Conservation (phyloP, 257 asterid genomes). For the Agastache rugosa region DNA sequence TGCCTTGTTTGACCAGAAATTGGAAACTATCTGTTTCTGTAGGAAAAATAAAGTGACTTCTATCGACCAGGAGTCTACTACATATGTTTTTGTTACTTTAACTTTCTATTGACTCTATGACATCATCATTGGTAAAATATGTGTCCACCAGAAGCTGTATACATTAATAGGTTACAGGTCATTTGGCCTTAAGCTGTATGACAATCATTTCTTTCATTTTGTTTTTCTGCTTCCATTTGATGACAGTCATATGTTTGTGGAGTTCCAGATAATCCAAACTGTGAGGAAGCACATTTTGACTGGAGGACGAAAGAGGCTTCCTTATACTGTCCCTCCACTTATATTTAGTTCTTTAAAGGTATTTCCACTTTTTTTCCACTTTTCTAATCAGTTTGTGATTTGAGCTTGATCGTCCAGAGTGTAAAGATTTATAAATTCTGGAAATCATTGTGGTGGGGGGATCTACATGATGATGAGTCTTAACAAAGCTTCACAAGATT, state of each 20-base stretch:
- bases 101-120: neutral
- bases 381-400: slow-evolving; percentile 23
- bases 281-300: slow-evolving; percentile 87
- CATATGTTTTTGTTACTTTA: neutral
- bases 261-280: slow-evolving; percentile 69
- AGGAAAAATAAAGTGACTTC: slow-evolving; percentile 20
- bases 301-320: slow-evolving; percentile 95
- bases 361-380: slow-evolving; percentile 35
- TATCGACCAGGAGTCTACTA: too few relatives aligned
- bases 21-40: neutral
- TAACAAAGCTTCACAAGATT: neutral
- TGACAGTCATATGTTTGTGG: slow-evolving; percentile 37
- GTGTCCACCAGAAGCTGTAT: slow-evolving; percentile 14
- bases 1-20: neutral
- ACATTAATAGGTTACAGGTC: slow-evolving; percentile 26
- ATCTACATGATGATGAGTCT: slow-evolving; percentile 2
- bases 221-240: slow-evolving; percentile 15
- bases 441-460: slow-evolving; percentile 13
- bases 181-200: slow-evolving; percentile 11
- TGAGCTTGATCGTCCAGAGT: slow-evolving; percentile 34
- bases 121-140: neutral
- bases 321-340: slow-evolving; percentile 87
- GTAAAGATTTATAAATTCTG: slow-evolving; percentile 20
- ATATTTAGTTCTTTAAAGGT: slow-evolving; percentile 89
- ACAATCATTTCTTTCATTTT: slow-evolving; percentile 13